Evolutionary conservation across 345 rosid species (phyloP).

Genomic region (Raphanus sativus): DNA sequence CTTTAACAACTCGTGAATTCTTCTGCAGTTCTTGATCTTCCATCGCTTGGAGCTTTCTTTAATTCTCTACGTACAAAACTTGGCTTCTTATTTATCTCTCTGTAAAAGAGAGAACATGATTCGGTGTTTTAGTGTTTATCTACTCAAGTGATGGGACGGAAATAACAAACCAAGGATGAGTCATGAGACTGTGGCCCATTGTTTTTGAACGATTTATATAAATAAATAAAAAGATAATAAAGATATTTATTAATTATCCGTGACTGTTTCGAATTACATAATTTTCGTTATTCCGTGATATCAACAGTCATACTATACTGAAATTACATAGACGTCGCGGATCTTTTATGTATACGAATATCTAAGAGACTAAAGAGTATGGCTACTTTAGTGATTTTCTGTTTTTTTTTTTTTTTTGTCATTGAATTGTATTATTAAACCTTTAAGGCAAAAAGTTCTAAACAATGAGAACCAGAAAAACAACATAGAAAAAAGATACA

Average conservation of each 20-base stretch:
- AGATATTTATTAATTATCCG: neutral
- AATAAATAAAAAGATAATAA: neutral
- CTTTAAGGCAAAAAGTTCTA: no score
- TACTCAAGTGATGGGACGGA: conserved; percentile 5
- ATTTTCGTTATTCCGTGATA: neutral
- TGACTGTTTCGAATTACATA: neutral
- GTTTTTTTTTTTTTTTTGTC: no score
- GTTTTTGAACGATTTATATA: neutral
- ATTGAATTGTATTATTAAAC: no score
- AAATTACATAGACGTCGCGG: neutral
- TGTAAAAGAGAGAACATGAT: neutral
- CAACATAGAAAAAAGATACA: no score
- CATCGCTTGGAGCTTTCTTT: conserved; percentile 44
- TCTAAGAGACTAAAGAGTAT: no score
- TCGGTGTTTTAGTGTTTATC: conserved; percentile 23
- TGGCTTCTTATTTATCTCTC: conserved; percentile 5
- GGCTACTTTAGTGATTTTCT: neutral
- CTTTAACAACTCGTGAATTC: conserved; percentile 55
- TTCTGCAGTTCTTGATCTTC: conserved; percentile 50
- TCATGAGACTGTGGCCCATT: conserved; percentile 16
- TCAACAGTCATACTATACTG: neutral
- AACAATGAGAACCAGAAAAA: no score
- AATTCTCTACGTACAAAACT: neutral
- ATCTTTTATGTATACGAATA: neutral
- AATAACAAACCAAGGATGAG: conserved; percentile 4